Evolutionary conservation across 768 basidiomycete species (phyloP), one percentile per base, ranked within the genome.

Genomic region (Pisolithus orientalis): DNA sequence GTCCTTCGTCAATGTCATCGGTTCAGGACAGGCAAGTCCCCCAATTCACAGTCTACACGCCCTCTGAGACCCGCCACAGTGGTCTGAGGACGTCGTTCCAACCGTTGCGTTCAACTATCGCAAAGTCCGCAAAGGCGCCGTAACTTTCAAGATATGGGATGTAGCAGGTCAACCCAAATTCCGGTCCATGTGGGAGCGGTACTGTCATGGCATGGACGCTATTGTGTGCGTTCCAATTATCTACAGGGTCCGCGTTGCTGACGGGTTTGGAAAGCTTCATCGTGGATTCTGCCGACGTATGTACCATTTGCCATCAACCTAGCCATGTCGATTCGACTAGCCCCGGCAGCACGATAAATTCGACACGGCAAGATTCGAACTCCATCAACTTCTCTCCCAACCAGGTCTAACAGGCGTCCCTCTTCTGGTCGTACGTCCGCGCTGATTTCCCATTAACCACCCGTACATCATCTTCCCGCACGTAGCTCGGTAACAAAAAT

Each of bases 61-160:
- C 47, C 50, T 28, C 6, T 40, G 3, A n/a, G 32, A 37, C 47
- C 46, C 38, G 16, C 17, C 21, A 37, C 69, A 94, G 83, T 96
- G 91, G 88, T 91, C 88, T 53, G 91, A 94, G 73, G 94, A 95
- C 50, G 91, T 94, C n/a, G 93, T 93, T 0, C 94, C 94, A 0
- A 96, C 94, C 1, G 88, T 96, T 21, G 91, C 93, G 6, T 96
- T 93, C 75, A 94, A 93, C 60, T 84, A 93, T 61, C 79, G 90
- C 17, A 91, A 90, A 66, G 84, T 95, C 11, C 76, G 85, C 56
- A 92, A 90, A 62, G 92, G 91, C 11, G 94, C 92, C 54, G 84
- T 95, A 1, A 91, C 89, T 0, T 73, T 96, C 63, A 95, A 93
- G 67, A 83, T 96, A 45, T 96, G 94, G 94, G 94, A 96, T 67